Evolutionary conservation across 257 asterid genomes (phyloP).

Genomic region (Primulina huaijiensis): DNA sequence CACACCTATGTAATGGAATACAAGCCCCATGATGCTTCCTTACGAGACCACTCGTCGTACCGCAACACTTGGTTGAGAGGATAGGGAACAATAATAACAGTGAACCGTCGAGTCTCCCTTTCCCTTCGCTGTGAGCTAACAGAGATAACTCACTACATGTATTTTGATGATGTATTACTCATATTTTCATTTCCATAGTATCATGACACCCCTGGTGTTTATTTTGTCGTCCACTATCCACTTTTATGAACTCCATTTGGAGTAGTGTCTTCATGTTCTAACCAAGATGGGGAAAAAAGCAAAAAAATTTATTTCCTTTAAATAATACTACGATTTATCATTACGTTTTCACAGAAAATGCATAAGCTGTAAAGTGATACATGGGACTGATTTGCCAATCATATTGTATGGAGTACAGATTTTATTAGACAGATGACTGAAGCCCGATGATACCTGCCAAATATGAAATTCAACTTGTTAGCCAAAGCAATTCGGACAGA

Average conservation of each 20-base stretch:
- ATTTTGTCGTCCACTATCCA: neutral
- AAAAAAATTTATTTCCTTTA: neutral
- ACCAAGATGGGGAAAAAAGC: neutral
- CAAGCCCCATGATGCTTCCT: slow-evolving; percentile 93
- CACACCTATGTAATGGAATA: slow-evolving; percentile 87
- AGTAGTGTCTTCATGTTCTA: neutral
- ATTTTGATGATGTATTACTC: neutral
- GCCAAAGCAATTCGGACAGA: slow-evolving; percentile 2
- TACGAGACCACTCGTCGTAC: slow-evolving; percentile 90
- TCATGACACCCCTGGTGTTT: neutral
- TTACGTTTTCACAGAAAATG: neutral
- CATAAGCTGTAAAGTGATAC: neutral
- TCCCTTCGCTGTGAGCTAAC: neutral
- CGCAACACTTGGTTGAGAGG: slow-evolving; percentile 98
- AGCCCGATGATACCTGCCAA: slow-evolving; percentile 89
- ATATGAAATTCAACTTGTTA: slow-evolving; percentile 1
- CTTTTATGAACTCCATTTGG: neutral
- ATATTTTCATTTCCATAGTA: neutral
- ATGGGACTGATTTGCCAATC: neutral
- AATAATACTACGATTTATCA: neutral
- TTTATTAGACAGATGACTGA: slow-evolving; percentile 63
- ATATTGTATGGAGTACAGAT: neutral
- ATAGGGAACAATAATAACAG: slow-evolving; percentile 25
- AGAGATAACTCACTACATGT: neutral
- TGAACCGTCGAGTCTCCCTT: neutral